Conservation (phyloP, 306 rosid genomes). For the Vachellia pachyceras region DNA sequence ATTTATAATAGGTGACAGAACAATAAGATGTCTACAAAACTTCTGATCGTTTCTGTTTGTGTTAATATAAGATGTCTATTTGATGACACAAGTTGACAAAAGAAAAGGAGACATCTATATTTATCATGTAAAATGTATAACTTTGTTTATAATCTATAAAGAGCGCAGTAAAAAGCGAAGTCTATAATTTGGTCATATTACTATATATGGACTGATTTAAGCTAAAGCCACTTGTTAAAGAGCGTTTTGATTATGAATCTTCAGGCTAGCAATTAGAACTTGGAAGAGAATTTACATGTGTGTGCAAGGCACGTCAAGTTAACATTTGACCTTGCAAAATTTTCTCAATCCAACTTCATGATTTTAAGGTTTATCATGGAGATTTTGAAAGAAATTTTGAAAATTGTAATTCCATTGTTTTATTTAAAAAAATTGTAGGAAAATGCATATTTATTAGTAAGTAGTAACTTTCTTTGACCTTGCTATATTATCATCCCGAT, state of each 20-base stretch:
- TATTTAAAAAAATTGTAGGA: background rate
- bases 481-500: background rate
- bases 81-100: background rate
- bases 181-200: background rate
- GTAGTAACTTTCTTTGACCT: background rate
- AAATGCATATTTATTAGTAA: background rate
- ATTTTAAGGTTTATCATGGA: background rate
- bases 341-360: background rate
- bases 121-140: background rate
- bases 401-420: background rate
- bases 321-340: background rate
- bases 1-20: background rate
- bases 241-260: background rate
- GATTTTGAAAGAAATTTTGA: background rate
- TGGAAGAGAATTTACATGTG: background rate
- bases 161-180: background rate
- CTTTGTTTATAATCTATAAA: no score
- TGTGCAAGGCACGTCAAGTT: background rate
- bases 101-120: fast-evolving
- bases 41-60: background rate
- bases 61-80: background rate
- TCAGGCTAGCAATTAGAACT: no score
- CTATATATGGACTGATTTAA: background rate
- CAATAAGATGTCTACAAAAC: background rate
- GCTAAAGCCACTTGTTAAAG: background rate